Evolutionary conservation across 768 basidiomycete genomes (phyloP).

Genomic region (Candolleomyces aberdarensis): DNA sequence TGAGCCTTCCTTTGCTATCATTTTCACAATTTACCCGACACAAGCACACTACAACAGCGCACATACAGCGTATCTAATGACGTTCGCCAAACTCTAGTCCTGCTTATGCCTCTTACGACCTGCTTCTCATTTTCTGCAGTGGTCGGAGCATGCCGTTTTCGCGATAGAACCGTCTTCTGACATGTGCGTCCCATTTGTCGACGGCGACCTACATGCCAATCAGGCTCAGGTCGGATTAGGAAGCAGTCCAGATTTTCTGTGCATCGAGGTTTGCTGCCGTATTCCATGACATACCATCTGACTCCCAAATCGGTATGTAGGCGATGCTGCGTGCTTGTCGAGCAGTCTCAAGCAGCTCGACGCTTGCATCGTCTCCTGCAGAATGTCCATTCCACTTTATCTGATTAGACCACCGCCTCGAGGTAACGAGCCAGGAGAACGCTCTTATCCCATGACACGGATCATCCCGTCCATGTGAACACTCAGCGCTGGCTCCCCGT

Average conservation of each 20-base stretch:
- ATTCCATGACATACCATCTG: too few relatives aligned
- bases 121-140: background rate
- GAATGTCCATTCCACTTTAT: too few relatives aligned
- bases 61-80: slow-evolving; percentile 2
- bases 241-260: background rate
- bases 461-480: slow-evolving; percentile 6
- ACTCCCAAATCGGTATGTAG: too few relatives aligned
- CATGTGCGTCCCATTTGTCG: background rate
- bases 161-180: background rate
- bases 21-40: background rate
- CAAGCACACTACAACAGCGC: background rate
- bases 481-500: background rate
- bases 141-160: background rate
- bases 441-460: slow-evolving; percentile 7
- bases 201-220: background rate
- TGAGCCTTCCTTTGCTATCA: background rate
- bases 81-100: background rate
- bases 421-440: background rate
- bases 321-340: too few relatives aligned
- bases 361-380: too few relatives aligned
- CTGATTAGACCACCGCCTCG: background rate
- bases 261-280: too few relatives aligned
- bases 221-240: background rate
- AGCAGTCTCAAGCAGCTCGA: too few relatives aligned
- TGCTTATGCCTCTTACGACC: background rate